Base-by-base conservation (phyloP, 345 rosid species). In the Tarenaya hassleriana region DNA sequence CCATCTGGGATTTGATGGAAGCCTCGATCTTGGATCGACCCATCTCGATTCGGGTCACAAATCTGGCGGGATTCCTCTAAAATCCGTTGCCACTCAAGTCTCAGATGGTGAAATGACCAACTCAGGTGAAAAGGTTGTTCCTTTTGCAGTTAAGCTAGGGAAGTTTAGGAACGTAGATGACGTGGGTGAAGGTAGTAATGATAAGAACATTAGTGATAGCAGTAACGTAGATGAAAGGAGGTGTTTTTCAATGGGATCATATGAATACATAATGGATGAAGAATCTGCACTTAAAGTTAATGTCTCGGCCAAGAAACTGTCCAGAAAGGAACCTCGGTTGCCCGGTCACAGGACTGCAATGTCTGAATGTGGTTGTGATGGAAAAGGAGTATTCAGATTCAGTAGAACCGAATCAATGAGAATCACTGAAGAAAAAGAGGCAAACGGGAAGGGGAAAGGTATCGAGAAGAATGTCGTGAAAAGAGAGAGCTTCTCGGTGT, bases 171-270 rank as follows among this genome's bases (percentile, higher is more conserved):
- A 77, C 61, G 55, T 76, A 10, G 98, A 88, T 70, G 59, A 52
- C 3, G 86, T 67, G 49, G 96, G 75, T 58, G 79, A 70, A 11
- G 58, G 73, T 39, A 46, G 27, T 42, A 66, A 32, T 49, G 52
- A 17, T 48, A 65, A 9, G 5, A 35, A 48, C 47, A 61, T 71
- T 50, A 70, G 77, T 58, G 66, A 46, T 34, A 69, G 59, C 15
- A 81, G 61, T 55, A 67, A 14, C 31, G 8, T 76, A 32, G 95
- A 75, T 49, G 73, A 72, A 8, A 75, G 98, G 58, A 85, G 97
- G 55, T 92, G 98, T 59, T 83, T 76, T 39, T 92, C 99, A 8
- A 88, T 92, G 99, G 99, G 94, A 14, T 85, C 95, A n/a, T 88
- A 79, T 60, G 94, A 86, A 83, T 94, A 94, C 53, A 83, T 88